phyloP scores from a whole-genome alignment of 2,329 filamentous ascomycete genomes.

The Boeremia exigua region DNA sequence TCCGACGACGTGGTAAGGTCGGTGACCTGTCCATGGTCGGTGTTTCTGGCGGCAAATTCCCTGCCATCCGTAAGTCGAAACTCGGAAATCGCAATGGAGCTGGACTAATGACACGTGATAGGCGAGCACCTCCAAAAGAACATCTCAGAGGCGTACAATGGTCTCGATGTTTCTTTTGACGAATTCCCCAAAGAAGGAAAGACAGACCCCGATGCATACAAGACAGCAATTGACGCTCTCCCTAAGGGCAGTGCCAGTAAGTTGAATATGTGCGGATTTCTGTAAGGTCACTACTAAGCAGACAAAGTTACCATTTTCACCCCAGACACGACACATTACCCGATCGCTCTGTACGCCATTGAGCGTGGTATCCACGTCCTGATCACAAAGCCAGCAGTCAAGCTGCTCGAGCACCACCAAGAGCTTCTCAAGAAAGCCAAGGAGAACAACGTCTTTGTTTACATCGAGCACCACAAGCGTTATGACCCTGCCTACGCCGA shows the following conservation, averaged over 20 bases:
- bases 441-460: conserved; percentile 83
- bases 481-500: conserved; percentile 93
- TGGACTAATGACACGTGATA: conserved; percentile 46
- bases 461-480: conserved; percentile 95
- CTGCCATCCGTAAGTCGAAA: conserved; percentile 75
- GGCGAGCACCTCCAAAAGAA: conserved; percentile 85
- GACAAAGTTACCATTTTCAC: conserved; percentile 83
- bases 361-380: conserved; percentile 87
- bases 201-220: conserved; percentile 83
- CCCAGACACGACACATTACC: conserved; percentile 89
- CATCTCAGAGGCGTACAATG: conserved; percentile 87
- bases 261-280: conserved; percentile 11
- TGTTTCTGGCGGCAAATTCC: conserved; percentile 86
- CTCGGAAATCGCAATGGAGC: not conserved
- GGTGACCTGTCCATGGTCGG: conserved; percentile 87
- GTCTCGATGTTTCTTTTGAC: conserved; percentile 82
- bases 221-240: conserved; percentile 83
- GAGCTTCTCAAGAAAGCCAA: conserved; percentile 73
- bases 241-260: conserved; percentile 75
- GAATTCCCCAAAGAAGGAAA: conserved; percentile 79
- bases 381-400: conserved; percentile 92
- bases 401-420: conserved; percentile 80
- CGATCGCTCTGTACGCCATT: conserved; percentile 91
- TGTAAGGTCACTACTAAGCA: not conserved
- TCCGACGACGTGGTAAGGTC: conserved; percentile 87